phyloP scores from a whole-genome alignment of 139 green algal genomes.

The Picochlorum sp. region DNA sequence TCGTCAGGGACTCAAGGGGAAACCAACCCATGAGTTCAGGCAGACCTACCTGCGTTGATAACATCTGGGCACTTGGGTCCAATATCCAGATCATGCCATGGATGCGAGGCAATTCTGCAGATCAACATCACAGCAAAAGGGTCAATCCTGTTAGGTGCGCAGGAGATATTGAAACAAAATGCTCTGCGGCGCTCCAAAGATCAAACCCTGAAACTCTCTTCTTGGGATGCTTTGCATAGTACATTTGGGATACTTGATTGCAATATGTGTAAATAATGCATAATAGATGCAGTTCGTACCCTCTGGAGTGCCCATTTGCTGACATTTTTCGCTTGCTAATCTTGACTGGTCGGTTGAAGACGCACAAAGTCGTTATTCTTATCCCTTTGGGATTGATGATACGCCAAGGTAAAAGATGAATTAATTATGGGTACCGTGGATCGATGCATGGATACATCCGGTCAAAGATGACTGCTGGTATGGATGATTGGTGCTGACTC shows the following conservation, averaged over 20 bases:
- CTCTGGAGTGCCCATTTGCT: constrained; percentile 1
- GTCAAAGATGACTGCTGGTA: too few species aligned
- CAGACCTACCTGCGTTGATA: constrained; percentile 43
- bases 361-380: neutral
- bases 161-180: neutral
- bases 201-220: too few species aligned
- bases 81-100: constrained; percentile 77
- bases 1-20: neutral
- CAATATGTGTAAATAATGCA: too few species aligned
- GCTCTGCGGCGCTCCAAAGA: neutral
- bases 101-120: constrained; percentile 39
- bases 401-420: too few species aligned
- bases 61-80: constrained; percentile 61
- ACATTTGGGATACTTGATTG: too few species aligned
- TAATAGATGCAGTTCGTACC: neutral
- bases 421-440: too few species aligned
- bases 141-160: neutral
- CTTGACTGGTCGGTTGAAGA: neutral
- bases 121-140: neutral
- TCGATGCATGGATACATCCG: too few species aligned
- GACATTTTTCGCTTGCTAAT: too few species aligned
- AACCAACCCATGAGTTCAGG: neutral
- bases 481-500: too few species aligned
- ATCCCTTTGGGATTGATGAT: too few species aligned
- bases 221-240: too few species aligned